Conservation (phyloP, 2,329 filamentous ascomycete genomes). For the Cercospora nicotianae region DNA sequence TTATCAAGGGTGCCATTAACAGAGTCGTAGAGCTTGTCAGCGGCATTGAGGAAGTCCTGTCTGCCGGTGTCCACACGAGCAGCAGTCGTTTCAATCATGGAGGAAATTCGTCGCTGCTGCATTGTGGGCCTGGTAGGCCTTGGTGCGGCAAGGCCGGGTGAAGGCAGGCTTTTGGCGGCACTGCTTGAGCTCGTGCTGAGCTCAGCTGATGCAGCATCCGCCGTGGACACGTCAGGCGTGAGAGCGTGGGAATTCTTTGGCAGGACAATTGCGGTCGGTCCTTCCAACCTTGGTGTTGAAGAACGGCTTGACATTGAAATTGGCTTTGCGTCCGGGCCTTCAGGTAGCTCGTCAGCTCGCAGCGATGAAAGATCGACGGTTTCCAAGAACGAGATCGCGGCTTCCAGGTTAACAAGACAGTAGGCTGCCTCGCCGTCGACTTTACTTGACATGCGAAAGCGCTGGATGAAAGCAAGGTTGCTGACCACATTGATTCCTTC, state of each 20-base stretch:
- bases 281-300: conserved; percentile 49
- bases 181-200: conserved; percentile 24
- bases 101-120: conserved; percentile 77
- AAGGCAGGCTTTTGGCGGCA: conserved; percentile 23
- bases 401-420: conserved; percentile 93
- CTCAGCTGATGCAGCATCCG: conserved; percentile 32
- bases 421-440: conserved; percentile 94
- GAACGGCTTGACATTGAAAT: conserved; percentile 44
- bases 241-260: conserved; percentile 31
- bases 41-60: conserved; percentile 68
- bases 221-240: conserved; percentile 38
- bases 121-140: conserved; percentile 43
- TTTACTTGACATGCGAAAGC: conserved; percentile 81
- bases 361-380: conserved; percentile 92
- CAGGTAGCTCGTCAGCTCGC: conserved; percentile 71
- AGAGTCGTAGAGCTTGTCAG: conserved; percentile 87
- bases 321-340: conserved; percentile 61
- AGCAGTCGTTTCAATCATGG: conserved; percentile 80
- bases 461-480: conserved; percentile 91
- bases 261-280: conserved; percentile 37
- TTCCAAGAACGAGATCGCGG: conserved; percentile 88
- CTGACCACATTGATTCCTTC: conserved; percentile 87
- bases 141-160: conserved; percentile 36
- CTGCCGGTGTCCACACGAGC: conserved; percentile 79
- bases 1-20: conserved; percentile 88